A percentile compares a stretch with the other conserved stretches of the same genome.
Conservation (phyloP, 2,329 filamentous ascomycete species). For the Pyrenophora teres region DNA sequence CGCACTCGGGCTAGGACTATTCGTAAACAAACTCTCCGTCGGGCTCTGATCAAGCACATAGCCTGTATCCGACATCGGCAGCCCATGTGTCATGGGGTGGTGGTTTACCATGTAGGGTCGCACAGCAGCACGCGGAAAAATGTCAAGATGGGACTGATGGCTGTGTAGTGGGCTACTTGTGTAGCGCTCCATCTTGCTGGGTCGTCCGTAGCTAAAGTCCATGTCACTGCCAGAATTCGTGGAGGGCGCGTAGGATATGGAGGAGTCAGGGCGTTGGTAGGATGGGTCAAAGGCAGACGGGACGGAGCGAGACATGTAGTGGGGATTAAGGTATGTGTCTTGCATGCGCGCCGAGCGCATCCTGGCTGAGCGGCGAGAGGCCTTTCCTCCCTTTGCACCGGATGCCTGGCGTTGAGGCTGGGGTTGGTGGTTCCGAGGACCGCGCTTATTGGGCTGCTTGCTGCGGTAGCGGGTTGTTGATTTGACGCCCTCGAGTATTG, state of each 20-base stretch:
- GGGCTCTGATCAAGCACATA: constrained; percentile 29
- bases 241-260: constrained; percentile 18
- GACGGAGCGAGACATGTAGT: constrained; percentile 22
- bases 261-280: constrained; percentile 9
- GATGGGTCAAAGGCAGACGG: constrained; percentile 21
- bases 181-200: constrained; percentile 3
- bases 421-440: constrained; percentile 31
- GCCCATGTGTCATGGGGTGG: constrained; percentile 1
- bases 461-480: constrained; percentile 72
- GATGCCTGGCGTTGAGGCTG: constrained; percentile 51
- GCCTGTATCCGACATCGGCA: constrained; percentile 13
- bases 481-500: constrained; percentile 72
- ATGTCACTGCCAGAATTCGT: constrained; percentile 30
- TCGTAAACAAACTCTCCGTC: constrained; percentile 29
- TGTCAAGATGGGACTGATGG: constrained; percentile 3
- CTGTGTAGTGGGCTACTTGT: constrained; percentile 10
- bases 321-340: constrained; percentile 26
- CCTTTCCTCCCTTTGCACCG: constrained; percentile 53
- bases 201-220: constrained; percentile 19
- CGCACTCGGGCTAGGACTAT: constrained; percentile 22
- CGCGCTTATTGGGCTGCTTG: constrained; percentile 53
- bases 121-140: constrained; percentile 6
- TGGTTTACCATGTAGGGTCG: not conserved
- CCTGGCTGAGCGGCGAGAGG: constrained; percentile 41
- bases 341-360: constrained; percentile 28